These are phyloP conservation scores for Termitomyces sp. DNA, from an alignment of 768 basidiomycete species.

Conservation along the genomic window DNA sequence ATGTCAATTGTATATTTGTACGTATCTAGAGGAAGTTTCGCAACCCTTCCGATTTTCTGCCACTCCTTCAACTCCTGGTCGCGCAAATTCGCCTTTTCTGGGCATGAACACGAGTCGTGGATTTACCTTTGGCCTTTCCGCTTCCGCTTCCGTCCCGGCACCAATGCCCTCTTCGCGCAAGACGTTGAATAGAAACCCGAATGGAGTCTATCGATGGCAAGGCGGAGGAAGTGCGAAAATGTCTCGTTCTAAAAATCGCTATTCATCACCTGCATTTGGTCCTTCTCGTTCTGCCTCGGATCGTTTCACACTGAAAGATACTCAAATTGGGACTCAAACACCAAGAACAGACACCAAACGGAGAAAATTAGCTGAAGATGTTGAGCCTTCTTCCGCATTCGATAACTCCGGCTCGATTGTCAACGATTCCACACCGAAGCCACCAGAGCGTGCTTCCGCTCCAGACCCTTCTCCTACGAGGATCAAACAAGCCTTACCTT, in stretches of 20 bases:
- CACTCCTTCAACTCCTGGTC: constrained; percentile 31
- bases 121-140: constrained; percentile 15
- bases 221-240: constrained; percentile 70
- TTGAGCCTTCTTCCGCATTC: constrained; percentile 22
- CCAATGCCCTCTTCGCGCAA: constrained; percentile 38
- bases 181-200: constrained; percentile 64
- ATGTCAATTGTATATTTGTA: constrained; percentile 1
- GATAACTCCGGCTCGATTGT: constrained; percentile 18
- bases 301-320: constrained; percentile 31
- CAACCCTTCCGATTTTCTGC: constrained; percentile 63
- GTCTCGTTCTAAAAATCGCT: constrained; percentile 49
- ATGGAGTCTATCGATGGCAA: constrained; percentile 67
- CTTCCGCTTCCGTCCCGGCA: constrained; percentile 9
- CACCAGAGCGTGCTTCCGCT: constrained; percentile 24
- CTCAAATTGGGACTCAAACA: constrained; percentile 25
- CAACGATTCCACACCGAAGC: constrained; percentile 14
- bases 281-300: constrained; percentile 40
- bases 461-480: constrained; percentile 28
- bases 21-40: constrained; percentile 24
- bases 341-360: constrained; percentile 51
- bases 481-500: constrained; percentile 24
- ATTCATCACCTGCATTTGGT: constrained; percentile 69
- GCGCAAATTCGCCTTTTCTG: constrained; percentile 28
- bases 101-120: constrained; percentile 13
- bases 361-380: constrained; percentile 48